Base-by-base conservation (phyloP, 768 basidiomycete genomes). In the Suillus weaverae region DNA sequence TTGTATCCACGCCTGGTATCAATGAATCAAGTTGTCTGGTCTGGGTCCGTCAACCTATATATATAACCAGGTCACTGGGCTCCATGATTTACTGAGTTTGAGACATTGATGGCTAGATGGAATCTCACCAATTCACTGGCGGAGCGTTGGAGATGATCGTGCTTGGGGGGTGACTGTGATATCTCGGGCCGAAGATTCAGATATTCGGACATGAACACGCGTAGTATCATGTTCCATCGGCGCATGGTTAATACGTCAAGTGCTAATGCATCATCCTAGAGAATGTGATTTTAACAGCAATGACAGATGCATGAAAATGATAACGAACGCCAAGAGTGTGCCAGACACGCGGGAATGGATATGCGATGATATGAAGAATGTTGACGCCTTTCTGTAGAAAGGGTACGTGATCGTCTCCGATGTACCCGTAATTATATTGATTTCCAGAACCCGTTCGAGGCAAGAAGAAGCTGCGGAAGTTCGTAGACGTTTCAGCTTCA, bases 391-490 rank as follows among this genome's bases (percentile, higher is more conserved):
- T 78, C 43, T 80, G 77, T 59, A 97, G 71, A 80, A 99, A 99
- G 30, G 97, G 97, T 48, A 94, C 76, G 70, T 99, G 97, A 77
- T 99, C 97, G 75, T 99, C 97, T 46, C 86, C 93, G 66, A 97
- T 89, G 69, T 87, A 85, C 3, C 86, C 87, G 22, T 77, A 72
- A 65, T 81, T 83, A 41, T 72, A 67, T 30, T 80, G 77, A 20
- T 64, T 70, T 1, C 73, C 74, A 1, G 69, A 71, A 18, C 68
- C 66, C 6, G 63, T 70, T 56, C 91, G 83, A 48, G 84, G 78
- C 30, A 78, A 70, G 78, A 96, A 95, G 76, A 89, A 96, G 68
- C 89, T 90, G 71, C 43, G 80, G 75, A 84, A 86, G 81, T 55
- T 69, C 71, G 54, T 72, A 26, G 62, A 74, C 22, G 82, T 79